A percentile compares a stretch with the other conserved stretches of the same genome.
These are phyloP conservation scores for Arachis stenosperma DNA, from an alignment of 306 rosid species.

Conservation along the genomic window DNA sequence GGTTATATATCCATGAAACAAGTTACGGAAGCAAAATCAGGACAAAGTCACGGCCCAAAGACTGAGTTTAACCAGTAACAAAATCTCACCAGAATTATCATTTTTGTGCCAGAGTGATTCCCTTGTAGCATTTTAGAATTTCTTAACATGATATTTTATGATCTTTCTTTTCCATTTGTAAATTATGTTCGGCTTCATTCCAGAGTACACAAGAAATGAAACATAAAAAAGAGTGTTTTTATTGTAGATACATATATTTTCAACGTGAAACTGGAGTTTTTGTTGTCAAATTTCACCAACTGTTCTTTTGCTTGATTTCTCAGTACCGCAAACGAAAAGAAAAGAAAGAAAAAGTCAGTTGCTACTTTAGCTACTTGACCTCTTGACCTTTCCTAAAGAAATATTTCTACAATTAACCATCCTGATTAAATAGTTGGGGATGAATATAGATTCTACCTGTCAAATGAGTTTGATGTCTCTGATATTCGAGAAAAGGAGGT, in stretches of 20 bases:
- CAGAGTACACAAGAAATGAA: background rate
- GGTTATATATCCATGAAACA: too few species aligned
- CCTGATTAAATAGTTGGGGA: background rate
- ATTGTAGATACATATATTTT: background rate
- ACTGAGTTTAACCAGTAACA: background rate
- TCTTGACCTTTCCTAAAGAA: background rate
- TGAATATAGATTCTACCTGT: background rate
- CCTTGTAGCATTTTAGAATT: background rate
- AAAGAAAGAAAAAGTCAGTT: background rate
- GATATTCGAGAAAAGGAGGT: background rate
- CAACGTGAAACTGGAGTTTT: background rate
- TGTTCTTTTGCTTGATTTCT: background rate
- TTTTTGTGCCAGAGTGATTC: background rate
- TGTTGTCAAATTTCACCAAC: background rate
- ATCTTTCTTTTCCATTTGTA: background rate
- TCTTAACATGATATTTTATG: background rate
- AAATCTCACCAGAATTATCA: background rate
- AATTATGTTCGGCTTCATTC: background rate
- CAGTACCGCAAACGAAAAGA: background rate
- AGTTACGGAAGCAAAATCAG: background rate
- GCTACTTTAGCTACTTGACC: background rate
- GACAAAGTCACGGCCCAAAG: background rate
- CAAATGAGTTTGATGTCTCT: background rate
- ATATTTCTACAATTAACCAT: background rate
- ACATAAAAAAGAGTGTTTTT: background rate